Base-by-base conservation (phyloP, 164 flowering plant species). In the Aristolochia contorta region DNA sequence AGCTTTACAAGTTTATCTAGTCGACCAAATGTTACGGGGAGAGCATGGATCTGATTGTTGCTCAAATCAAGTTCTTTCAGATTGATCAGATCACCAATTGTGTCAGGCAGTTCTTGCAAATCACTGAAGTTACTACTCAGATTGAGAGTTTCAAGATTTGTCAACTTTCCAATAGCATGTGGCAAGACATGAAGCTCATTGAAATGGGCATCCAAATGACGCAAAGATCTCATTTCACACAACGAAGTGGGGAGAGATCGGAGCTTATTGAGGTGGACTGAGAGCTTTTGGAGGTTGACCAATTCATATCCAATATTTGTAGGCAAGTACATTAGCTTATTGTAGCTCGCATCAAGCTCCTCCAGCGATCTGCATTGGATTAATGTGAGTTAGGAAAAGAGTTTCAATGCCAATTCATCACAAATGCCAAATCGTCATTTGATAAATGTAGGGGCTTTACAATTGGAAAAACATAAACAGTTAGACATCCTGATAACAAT, bases 141-240 rank as follows among this genome's bases (percentile, higher is more conserved):
- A 69, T 92, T 83, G 21, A 93, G 79, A 49, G 64, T 68, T 72
- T 88, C 89, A 19, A 93, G 95, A 68, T 77, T 83, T 20, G 77
- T 74, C 71, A 93, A 67, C 53, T 62, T 80, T 60, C 96, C 99
- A 65, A 93, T 71, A 2, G 92, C 68, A 54, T 47, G 56, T 16
- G 99, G 99, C 62, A 90, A 89, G 47, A 86, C 86, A 27, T 56
- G 78, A n/a, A 93, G 90, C 78, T 90, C 94, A 65, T 93, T 90
- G 80, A 93, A 93, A 75, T 93, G 99, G 50, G 74, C 89, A 71
- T 90, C 97, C 57, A 93, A 61, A 63, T 71, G 60, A 32, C 66
- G 70, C 62, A 93, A 64, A 61, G 96, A 87, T 46, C 67, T 79
- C 97, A 93, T 86, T 66, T 86, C 96, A 66, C 94, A 80, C 56